These are phyloP conservation scores for Tieghemiomyces parasiticus DNA, from an alignment of 192 early-diverging fungal genomes.

Conservation along the genomic window DNA sequence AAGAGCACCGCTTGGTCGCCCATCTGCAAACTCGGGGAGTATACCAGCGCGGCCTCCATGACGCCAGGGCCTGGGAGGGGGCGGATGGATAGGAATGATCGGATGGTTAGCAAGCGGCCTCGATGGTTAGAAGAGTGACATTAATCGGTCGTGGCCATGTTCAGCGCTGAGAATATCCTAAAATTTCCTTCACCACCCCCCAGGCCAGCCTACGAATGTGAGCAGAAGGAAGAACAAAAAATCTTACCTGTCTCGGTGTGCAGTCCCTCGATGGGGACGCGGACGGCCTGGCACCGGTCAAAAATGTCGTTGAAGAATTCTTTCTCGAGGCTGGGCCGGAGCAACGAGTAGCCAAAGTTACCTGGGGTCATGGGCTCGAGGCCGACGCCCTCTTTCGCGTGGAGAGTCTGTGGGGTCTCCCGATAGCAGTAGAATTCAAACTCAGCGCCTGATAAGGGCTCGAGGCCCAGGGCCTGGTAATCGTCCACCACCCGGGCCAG, in stretches of 20 bases:
- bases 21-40: slow-evolving; percentile 38
- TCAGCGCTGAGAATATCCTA: too few species aligned
- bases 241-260: slow-evolving; percentile 62
- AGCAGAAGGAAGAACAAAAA: neutral
- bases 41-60: slow-evolving; percentile 59
- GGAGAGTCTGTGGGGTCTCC: slow-evolving; percentile 57
- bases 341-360: slow-evolving; percentile 69
- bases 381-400: slow-evolving; percentile 36
- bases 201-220: neutral
- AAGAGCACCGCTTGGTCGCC: slow-evolving; percentile 64
- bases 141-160: too few species aligned
- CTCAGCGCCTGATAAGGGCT: slow-evolving; percentile 39
- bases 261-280: slow-evolving; percentile 52
- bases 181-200: too few species aligned
- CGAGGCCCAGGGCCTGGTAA: slow-evolving; percentile 21
- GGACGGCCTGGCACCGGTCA: slow-evolving; percentile 38
- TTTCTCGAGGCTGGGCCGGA: slow-evolving; percentile 47
- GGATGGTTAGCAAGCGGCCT: too few species aligned
- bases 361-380: slow-evolving; percentile 50
- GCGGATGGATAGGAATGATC: neutral
- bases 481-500: slow-evolving; percentile 30
- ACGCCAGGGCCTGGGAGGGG: slow-evolving; percentile 48
- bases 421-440: slow-evolving; percentile 71
- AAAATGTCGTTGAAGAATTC: slow-evolving; percentile 56
- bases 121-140: too few species aligned